These are phyloP conservation scores for Komagataella pastoris DNA, from an alignment of 805 yeast genomes.

Conservation along the genomic window DNA sequence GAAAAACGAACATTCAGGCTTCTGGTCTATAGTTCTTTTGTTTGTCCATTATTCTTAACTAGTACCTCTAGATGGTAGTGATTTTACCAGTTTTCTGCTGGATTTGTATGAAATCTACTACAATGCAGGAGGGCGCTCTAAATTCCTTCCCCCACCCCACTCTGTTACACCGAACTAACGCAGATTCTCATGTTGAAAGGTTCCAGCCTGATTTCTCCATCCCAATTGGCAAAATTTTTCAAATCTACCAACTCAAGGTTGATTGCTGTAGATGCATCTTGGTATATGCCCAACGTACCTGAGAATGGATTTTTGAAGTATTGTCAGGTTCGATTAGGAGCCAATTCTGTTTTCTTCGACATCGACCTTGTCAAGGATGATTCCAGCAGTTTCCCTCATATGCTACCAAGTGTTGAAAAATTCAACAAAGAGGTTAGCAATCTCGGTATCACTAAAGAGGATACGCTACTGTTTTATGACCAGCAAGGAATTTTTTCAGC, in stretches of 20 bases:
- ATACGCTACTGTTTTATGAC: slow-evolving; percentile 72
- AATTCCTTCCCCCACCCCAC: too few species aligned
- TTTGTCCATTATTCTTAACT: neutral
- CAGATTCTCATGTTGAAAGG: neutral
- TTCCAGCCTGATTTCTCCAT: slow-evolving; percentile 10
- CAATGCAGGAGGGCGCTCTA: too few species aligned
- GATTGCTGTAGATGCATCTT: slow-evolving; percentile 73
- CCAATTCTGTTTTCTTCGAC: slow-evolving; percentile 62
- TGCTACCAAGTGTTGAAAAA: slow-evolving; percentile 55
- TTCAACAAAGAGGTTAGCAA: slow-evolving; percentile 41
- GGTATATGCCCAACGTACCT: slow-evolving; percentile 79
- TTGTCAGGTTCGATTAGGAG: slow-evolving; percentile 38
- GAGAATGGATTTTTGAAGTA: slow-evolving; percentile 48
- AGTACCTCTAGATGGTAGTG: neutral
- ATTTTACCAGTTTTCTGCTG: neutral
- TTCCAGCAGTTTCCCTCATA: slow-evolving; percentile 68
- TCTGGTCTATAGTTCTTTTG: neutral
- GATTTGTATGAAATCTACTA: too few species aligned
- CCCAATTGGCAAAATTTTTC: slow-evolving; percentile 8
- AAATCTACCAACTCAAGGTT: slow-evolving; percentile 3
- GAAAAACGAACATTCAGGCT: neutral
- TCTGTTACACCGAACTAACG: too few species aligned
- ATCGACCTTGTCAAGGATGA: slow-evolving; percentile 56
- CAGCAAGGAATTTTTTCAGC: slow-evolving; percentile 74
- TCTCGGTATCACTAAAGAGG: slow-evolving; percentile 43